Evolutionary conservation across 139 green algal genomes (phyloP).

Genomic region (Marvania coccoides): DNA sequence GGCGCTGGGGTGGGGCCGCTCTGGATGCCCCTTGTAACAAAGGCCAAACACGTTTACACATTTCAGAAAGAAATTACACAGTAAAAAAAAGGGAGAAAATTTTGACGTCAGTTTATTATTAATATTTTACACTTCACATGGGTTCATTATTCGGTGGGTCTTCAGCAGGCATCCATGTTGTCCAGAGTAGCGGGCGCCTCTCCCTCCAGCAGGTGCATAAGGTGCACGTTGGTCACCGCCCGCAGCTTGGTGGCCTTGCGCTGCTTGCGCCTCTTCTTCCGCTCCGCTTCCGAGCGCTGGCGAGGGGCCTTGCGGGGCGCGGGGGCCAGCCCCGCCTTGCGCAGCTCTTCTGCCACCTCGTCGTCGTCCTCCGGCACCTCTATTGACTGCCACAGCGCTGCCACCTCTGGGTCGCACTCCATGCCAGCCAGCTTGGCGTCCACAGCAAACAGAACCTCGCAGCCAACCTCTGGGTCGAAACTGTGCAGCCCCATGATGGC

Average conservation of each 20-base stretch:
- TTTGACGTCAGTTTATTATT: neutral
- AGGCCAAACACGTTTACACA: neutral
- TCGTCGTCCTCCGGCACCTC: slow-evolving; percentile 24
- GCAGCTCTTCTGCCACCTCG: slow-evolving; percentile 14
- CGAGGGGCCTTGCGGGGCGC: slow-evolving; percentile 13
- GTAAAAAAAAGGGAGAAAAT: neutral
- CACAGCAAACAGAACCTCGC: slow-evolving; percentile 27
- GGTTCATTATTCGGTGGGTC: too few relatives aligned
- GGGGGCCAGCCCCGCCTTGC: slow-evolving; percentile 10
- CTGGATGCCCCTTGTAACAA: neutral
- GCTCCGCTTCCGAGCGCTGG: slow-evolving; percentile 5
- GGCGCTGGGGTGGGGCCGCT: neutral
- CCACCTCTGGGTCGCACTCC: slow-evolving; percentile 7
- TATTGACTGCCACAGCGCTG: neutral
- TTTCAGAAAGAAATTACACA: neutral
- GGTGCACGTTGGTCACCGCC: slow-evolving; percentile 29
- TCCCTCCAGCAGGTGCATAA: slow-evolving; percentile 31
- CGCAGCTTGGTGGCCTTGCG: slow-evolving; percentile 17
- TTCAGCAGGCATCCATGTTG: too few relatives aligned
- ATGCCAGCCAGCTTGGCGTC: slow-evolving; percentile 4
- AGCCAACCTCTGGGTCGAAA: slow-evolving; percentile 3
- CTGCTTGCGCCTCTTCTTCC: slow-evolving; percentile 21
- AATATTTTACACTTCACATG: neutral
- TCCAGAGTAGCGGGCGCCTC: slow-evolving; percentile 20
- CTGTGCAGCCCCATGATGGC: slow-evolving; percentile 8